These are phyloP conservation scores for Populus tremula DNA, from an alignment of 345 rosid genomes.

Conservation along the genomic window DNA sequence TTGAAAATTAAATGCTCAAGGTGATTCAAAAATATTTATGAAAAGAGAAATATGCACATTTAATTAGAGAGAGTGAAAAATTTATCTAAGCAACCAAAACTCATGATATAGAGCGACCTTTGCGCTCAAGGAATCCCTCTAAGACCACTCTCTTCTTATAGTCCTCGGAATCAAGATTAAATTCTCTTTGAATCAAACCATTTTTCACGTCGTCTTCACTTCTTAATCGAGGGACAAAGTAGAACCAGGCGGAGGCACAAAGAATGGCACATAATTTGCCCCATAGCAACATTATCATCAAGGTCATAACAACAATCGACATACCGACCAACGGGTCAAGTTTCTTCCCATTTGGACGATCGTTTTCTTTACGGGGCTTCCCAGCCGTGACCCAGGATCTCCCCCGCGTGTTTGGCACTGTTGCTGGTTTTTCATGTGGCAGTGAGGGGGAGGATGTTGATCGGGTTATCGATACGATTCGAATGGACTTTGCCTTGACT, in stretches of 20 bases:
- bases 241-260: conserved; percentile 30
- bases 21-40: not conserved
- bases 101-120: conserved; percentile 27
- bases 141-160: conserved; percentile 60
- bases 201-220: not conserved
- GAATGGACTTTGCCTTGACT: conserved; percentile 16
- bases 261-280: conserved; percentile 31
- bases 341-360: not conserved
- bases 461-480: conserved; percentile 1
- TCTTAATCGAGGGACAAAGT: conserved; percentile 41
- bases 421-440: not conserved
- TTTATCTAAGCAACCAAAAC: not conserved
- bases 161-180: conserved; percentile 45
- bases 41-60: not conserved
- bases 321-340: conserved; percentile 51
- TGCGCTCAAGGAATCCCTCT: conserved; percentile 70
- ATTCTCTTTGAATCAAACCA: conserved; percentile 3
- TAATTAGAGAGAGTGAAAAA: not conserved
- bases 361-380: not conserved
- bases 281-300: conserved; percentile 19
- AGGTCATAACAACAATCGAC: conserved; percentile 38
- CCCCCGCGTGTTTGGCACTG: not conserved
- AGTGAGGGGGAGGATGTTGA: conserved; percentile 11
- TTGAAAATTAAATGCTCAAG: not conserved
- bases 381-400: not conserved